Conservation (phyloP, 495 filamentous ascomycete species). For the Aspergillus funiculosus region DNA sequence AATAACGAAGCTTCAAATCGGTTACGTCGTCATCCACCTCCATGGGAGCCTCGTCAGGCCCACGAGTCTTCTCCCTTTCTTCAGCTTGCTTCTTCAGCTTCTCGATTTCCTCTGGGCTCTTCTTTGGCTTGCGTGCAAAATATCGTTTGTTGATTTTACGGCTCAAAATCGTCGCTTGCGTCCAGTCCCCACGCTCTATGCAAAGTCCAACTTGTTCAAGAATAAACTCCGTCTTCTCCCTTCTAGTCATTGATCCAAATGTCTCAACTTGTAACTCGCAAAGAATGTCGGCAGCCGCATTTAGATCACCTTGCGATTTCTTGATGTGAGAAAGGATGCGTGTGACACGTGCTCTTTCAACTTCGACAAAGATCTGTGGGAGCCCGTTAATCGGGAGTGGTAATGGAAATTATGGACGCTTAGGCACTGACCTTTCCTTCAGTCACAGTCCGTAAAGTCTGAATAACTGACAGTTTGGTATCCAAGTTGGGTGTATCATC, state of each 20-base stretch:
- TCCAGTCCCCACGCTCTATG: constrained; percentile 95
- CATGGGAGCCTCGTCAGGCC: constrained; percentile 64
- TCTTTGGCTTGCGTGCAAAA: constrained; percentile 82
- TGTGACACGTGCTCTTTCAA: constrained; percentile 92
- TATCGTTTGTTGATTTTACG: constrained; percentile 96
- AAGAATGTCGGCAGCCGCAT: constrained; percentile 82
- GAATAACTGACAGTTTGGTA: constrained; percentile 85
- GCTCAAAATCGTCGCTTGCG: constrained; percentile 86
- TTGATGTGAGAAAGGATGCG: constrained; percentile 94
- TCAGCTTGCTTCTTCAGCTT: constrained; percentile 81
- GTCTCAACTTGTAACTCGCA: constrained; percentile 99
- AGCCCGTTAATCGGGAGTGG: constrained; percentile 4
- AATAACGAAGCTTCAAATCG: constrained; percentile 91
- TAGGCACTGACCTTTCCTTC: constrained; percentile 74
- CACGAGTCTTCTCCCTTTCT: constrained; percentile 67
- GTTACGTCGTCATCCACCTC: constrained; percentile 86
- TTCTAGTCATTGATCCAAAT: constrained; percentile 93
- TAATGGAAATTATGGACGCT: neutral
- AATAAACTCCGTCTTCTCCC: constrained; percentile 98
- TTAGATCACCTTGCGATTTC: constrained; percentile 86
- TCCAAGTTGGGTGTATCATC: constrained; percentile 74
- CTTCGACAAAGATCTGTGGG: constrained; percentile 89
- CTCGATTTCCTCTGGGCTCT: constrained; percentile 77
- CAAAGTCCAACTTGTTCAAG: constrained; percentile 90
- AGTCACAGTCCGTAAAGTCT: constrained; percentile 91